Base-by-base conservation (phyloP, 768 basidiomycete species). In the Phlebiopsis gigantea region DNA sequence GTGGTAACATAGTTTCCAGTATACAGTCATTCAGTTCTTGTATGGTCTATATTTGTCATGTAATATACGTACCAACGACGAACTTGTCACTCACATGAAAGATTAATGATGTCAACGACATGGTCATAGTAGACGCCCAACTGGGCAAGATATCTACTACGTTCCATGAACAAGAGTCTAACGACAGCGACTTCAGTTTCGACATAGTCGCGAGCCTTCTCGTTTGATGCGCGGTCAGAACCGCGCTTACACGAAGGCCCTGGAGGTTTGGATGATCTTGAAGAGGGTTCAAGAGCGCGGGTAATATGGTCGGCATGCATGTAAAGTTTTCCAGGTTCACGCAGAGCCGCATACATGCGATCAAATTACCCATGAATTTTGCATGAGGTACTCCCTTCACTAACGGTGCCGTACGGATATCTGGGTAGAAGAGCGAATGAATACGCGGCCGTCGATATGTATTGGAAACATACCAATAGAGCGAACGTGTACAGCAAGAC, bases 91-190 rank as follows among this genome's bases (percentile, higher is more conserved):
- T 55, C 63, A 89, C 88, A 62, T 73, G 81, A 44, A 91, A 68
- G 0, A 82, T 82, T 61, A 91, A 70, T 28, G 71, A 76, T 1
- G 73, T 76, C 61, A 88, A 69, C 1, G 78, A 80, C 24, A 61
- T 66, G 44, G 69, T 69, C 47, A 85, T 65, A 25, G 64, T 63
- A 6, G 63, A 63, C 2, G 75, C 67, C 88, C 89, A 90, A 21
- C 61, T 66, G 9, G 88, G 84, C 19, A 91, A 64, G 6, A 73
- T 61, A 63, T 86, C 78, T 52, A 86, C 71, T 21, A 85, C 68
- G 60, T 78, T 79, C 83, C 84, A 84, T 2, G 81, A 81, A n/a
- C 82, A 79, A 50, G 69, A 74, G 49, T 88, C 82, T 25, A 90
- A 69, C 5, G 76, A 70, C 15, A 91, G 62, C 22, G 66, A 73